Percentiles rank a stretch among this genome's conserved stretches.
Evolutionary conservation across 371 early-diverging fungal species (phyloP).

Genomic region (Zychaea mexicana): DNA sequence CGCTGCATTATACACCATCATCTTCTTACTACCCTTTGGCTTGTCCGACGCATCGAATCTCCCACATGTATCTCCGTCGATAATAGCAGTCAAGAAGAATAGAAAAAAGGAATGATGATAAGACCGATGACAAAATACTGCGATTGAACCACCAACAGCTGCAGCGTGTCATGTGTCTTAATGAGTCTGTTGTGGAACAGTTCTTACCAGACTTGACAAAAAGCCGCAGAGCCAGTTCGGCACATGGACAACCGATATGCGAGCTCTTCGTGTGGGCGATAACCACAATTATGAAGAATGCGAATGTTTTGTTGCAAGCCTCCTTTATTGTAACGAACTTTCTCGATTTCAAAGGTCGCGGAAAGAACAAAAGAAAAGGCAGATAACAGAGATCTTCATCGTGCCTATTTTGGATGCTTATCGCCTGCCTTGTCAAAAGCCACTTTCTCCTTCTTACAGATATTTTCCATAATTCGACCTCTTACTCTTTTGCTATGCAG

Average conservation of each 20-base stretch:
- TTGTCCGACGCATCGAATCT: not conserved
- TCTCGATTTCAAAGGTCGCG: not conserved
- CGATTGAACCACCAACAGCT: not conserved
- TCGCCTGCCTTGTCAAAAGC: not conserved
- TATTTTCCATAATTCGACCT: too few species aligned
- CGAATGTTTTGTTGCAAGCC: too few species aligned
- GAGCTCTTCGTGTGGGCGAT: not conserved
- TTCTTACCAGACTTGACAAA: slow-evolving; percentile 6
- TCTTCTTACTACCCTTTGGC: not conserved
- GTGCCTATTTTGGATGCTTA: not conserved
- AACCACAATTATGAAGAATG: not conserved
- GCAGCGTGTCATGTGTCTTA: slow-evolving; percentile 4
- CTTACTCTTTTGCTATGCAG: too few species aligned
- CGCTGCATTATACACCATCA: not conserved
- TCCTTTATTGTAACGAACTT: not conserved
- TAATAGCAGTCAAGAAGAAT: not conserved
- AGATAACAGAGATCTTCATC: slow-evolving; percentile 1
- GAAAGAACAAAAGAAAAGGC: too few species aligned
- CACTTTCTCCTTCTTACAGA: not conserved
- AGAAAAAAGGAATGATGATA: not conserved
- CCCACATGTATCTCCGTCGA: not conserved
- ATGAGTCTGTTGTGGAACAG: not conserved
- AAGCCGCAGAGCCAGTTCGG: not conserved
- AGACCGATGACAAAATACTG: slow-evolving; percentile 5
- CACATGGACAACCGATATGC: not conserved